These are phyloP conservation scores for Lactifluus volemus DNA, from an alignment of 768 basidiomycete species.

Conservation along the genomic window DNA sequence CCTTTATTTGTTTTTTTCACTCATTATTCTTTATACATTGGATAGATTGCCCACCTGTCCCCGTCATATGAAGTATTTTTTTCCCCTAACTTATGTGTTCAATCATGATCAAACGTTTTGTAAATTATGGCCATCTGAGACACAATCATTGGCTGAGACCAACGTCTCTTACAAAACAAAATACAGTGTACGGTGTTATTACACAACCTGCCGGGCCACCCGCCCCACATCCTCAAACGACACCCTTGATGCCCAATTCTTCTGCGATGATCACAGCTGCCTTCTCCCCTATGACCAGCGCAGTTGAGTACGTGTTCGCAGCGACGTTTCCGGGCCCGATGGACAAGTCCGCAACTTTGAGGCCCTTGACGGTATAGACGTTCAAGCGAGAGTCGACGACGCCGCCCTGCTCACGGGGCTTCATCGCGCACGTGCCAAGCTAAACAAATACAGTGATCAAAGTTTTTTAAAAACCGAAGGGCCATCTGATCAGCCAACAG, in stretches of 20 bases:
- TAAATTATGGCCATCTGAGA: background rate
- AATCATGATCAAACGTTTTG: background rate
- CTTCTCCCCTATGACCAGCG: conserved; percentile 48
- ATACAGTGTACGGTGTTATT: background rate
- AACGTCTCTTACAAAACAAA: background rate
- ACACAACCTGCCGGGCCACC: no score
- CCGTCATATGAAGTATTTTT: background rate
- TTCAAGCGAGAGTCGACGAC: conserved; percentile 56
- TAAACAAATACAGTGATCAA: conserved; percentile 18
- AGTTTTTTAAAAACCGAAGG: background rate
- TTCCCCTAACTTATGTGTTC: background rate
- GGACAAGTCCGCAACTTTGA: conserved; percentile 48
- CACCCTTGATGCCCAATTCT: conserved; percentile 37
- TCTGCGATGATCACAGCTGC: conserved; percentile 51
- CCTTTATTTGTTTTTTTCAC: background rate
- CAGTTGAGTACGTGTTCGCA: conserved; percentile 38
- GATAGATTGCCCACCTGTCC: background rate
- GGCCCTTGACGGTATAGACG: conserved; percentile 48
- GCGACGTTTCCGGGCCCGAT: conserved; percentile 33
- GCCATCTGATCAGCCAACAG: background rate
- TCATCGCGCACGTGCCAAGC: conserved; percentile 65
- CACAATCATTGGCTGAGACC: background rate
- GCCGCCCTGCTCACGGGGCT: conserved; percentile 45
- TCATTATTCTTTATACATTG: background rate
- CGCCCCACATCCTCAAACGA: conserved; percentile 24